Evolutionary conservation across 768 basidiomycete species (phyloP).

Genomic region (Termitomyces sp.): DNA sequence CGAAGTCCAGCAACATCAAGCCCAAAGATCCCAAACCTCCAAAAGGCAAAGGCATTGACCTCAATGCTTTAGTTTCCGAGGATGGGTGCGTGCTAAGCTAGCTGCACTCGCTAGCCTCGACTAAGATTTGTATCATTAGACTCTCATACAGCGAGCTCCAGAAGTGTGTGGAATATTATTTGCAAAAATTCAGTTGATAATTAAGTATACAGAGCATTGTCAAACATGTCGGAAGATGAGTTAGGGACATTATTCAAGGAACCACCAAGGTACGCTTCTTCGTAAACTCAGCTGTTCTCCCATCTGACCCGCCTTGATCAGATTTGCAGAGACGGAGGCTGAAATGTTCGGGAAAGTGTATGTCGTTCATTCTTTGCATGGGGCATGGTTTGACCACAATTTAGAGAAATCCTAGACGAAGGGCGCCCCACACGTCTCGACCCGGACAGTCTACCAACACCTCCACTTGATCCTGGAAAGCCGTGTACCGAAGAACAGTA

Average conservation of each 20-base stretch:
- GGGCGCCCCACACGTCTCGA: slow-evolving; percentile 8
- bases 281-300: background rate
- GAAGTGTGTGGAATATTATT: background rate
- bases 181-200: background rate
- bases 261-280: slow-evolving; percentile 8
- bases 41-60: background rate
- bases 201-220: background rate
- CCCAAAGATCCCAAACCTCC: background rate
- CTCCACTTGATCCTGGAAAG: slow-evolving; percentile 9
- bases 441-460: slow-evolving; percentile 11
- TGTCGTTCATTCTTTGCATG: too few species aligned
- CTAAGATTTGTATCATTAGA: background rate
- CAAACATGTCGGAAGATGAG: slow-evolving; percentile 8
- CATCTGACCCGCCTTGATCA: background rate
- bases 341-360: slow-evolving; percentile 14
- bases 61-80: background rate
- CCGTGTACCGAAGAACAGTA: slow-evolving; percentile 35
- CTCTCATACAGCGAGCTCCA: slow-evolving; percentile 1
- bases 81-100: slow-evolving; percentile 3
- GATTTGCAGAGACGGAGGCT: slow-evolving; percentile 13
- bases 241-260: slow-evolving; percentile 6
- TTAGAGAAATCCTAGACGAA: slow-evolving; percentile 3
- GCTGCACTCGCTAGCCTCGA: background rate
- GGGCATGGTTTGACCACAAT: background rate
- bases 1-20: slow-evolving; percentile 1